Conservation (phyloP, 352 stramenopile genomes). For the Poterioochromonas sp. region DNA sequence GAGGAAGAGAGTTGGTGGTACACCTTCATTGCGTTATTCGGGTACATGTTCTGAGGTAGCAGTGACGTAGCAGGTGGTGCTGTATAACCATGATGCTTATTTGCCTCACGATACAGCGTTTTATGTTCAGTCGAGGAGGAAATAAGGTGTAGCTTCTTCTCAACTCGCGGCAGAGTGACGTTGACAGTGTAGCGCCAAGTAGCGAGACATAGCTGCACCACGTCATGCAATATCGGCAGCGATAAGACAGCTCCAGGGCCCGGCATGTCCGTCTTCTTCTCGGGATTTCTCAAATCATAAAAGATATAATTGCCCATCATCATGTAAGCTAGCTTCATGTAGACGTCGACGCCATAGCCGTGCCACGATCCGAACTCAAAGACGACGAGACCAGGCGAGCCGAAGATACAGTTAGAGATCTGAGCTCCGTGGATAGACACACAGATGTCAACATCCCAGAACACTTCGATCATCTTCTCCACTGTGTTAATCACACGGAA, state of each 20-base stretch:
- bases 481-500: not conserved
- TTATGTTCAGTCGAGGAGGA: not conserved
- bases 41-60: too few relatives aligned
- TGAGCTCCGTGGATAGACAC: not conserved
- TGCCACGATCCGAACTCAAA: not conserved
- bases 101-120: too few relatives aligned
- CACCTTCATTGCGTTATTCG: too few relatives aligned
- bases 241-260: not conserved
- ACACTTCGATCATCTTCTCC: not conserved
- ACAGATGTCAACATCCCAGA: not conserved
- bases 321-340: slow-evolving; percentile 6
- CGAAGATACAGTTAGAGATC: slow-evolving; percentile 6
- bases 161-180: not conserved
- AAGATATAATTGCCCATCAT: not conserved
- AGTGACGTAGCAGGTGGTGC: too few relatives aligned
- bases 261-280: slow-evolving; percentile 42
- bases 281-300: not conserved
- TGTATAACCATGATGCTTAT: too few relatives aligned
- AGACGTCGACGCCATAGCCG: not conserved
- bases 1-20: too few relatives aligned
- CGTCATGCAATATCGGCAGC: not conserved
- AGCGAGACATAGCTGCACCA: too few relatives aligned
- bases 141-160: not conserved
- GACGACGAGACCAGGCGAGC: not conserved
- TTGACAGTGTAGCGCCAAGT: not conserved